Evolutionary conservation across 179 eudicot genomes (phyloP).

Genomic region (Spergularia azorica): DNA sequence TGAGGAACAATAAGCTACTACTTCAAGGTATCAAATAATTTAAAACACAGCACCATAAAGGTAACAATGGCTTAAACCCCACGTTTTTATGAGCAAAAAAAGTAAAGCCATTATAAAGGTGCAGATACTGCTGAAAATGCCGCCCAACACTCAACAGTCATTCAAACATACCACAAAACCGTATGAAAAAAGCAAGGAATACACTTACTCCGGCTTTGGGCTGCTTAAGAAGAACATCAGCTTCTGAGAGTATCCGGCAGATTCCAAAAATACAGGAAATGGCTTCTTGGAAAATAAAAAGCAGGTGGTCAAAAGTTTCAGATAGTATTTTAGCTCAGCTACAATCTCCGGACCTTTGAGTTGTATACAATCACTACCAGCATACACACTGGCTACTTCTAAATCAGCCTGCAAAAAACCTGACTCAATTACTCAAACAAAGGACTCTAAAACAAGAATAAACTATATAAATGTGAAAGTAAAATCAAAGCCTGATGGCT

Average conservation of each 20-base stretch:
- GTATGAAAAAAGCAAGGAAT: not conserved
- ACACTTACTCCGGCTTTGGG: conserved; percentile 92
- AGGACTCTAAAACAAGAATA: not conserved
- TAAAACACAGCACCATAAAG: conserved; percentile 6
- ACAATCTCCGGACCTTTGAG: conserved; percentile 70
- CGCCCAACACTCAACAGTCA: not conserved
- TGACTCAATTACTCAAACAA: not conserved
- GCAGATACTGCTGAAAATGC: conserved; percentile 4
- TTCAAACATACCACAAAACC: not conserved
- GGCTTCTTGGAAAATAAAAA: conserved; percentile 94
- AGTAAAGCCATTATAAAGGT: not conserved
- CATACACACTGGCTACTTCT: conserved; percentile 83
- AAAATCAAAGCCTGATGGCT: conserved; percentile 1
- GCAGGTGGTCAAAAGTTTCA: conserved; percentile 71
- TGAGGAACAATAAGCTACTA: not conserved
- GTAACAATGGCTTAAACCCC: not conserved
- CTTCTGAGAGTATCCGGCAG: conserved; percentile 72
- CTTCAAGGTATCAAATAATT: not conserved
- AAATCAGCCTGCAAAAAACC: conserved; percentile 63
- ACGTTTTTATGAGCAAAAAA: not conserved
- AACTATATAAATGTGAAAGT: not conserved
- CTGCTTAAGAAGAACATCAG: conserved; percentile 87
- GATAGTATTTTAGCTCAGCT: conserved; percentile 57
- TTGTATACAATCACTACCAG: conserved; percentile 68
- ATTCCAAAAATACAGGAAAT: conserved; percentile 83